Percentiles rank a stretch among this genome's conserved stretches.
Evolutionary conservation across 495 filamentous ascomycete species (phyloP).

Genomic region (Penicillium verhagenii): DNA sequence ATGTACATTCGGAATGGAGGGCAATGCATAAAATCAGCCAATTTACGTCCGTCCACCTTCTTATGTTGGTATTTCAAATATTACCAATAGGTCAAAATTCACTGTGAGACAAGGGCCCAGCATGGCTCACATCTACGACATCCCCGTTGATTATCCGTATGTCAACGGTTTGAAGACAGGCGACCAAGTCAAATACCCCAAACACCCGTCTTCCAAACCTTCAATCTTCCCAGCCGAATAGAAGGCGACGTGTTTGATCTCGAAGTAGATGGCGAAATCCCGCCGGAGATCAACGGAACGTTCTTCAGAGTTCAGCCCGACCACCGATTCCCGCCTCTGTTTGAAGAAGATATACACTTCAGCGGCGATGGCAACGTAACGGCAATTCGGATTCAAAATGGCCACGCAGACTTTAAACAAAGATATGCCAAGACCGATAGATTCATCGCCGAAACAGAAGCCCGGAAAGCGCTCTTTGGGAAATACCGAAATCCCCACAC

Average conservation of each 20-base stretch:
- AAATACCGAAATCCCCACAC: conserved; percentile 56
- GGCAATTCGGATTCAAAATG: conserved; percentile 52
- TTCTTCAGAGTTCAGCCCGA: neutral
- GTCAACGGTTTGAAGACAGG: neutral
- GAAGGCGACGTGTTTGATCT: neutral
- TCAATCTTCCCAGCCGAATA: neutral
- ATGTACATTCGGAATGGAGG: too few relatives aligned
- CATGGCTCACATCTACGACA: neutral
- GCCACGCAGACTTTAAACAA: conserved; percentile 50
- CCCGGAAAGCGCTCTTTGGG: conserved; percentile 44
- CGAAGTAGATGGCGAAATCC: neutral
- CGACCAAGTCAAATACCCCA: neutral
- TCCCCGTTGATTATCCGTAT: neutral
- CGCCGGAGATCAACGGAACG: neutral
- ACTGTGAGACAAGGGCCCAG: too few relatives aligned
- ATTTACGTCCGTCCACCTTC: too few relatives aligned
- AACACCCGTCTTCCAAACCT: neutral
- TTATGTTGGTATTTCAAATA: too few relatives aligned
- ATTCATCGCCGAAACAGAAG: conserved; percentile 39
- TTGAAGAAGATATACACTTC: conserved; percentile 12
- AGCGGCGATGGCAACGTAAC: conserved; percentile 43
- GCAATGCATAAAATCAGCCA: too few relatives aligned
- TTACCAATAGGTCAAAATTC: too few relatives aligned
- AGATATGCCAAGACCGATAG: conserved; percentile 55
- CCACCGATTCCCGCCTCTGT: conserved; percentile 17